phyloP scores from a whole-genome alignment of 2,329 filamentous ascomycete genomes.

The Metarhizium album region DNA sequence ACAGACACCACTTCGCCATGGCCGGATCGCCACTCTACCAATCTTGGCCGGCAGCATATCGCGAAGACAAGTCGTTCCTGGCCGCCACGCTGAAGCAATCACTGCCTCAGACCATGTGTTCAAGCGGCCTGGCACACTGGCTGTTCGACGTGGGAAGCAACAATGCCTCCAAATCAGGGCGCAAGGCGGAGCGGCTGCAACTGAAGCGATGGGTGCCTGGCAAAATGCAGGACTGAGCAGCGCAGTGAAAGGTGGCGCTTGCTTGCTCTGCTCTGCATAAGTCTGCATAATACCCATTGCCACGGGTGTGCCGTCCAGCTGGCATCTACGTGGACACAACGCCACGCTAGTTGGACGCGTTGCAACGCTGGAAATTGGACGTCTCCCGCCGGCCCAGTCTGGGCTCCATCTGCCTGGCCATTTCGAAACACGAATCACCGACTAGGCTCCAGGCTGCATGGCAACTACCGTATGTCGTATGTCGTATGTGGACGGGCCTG shows the following conservation, averaged over 20 bases:
- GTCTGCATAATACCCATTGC: no score
- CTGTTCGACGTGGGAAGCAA: constrained; percentile 14
- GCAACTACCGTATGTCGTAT: no score
- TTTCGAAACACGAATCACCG: neutral
- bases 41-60: constrained; percentile 28
- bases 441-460: no score
- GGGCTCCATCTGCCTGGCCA: neutral
- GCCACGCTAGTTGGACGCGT: neutral
- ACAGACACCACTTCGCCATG: constrained; percentile 29
- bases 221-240: constrained; percentile 9
- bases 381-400: no score
- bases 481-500: no score
- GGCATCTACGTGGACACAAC: neutral
- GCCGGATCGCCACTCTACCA: constrained; percentile 25
- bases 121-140: constrained; percentile 34
- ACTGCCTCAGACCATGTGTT: constrained; percentile 27
- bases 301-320: no score
- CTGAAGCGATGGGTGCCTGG: constrained; percentile 15
- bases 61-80: constrained; percentile 23
- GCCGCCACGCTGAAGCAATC: constrained; percentile 26
- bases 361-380: neutral
- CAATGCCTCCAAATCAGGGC: neutral
- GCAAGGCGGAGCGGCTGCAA: constrained; percentile 11
- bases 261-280: no score
- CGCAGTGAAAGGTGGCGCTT: no score